Evolutionary conservation across 345 rosid genomes (phyloP).

Genomic region (Corchorus olitorius): DNA sequence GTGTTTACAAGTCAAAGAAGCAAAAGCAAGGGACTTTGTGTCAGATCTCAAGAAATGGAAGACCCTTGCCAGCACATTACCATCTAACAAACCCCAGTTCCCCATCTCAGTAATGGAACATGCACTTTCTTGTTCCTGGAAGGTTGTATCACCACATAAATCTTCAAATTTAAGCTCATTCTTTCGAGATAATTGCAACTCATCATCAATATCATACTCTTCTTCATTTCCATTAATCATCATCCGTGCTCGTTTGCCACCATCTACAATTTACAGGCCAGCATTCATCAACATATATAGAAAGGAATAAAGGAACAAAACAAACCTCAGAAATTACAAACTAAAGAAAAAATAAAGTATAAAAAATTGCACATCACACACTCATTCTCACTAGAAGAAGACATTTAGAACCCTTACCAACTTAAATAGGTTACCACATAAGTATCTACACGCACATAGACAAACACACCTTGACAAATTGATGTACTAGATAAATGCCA

Average conservation of each 20-base stretch:
- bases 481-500: slow-evolving; percentile 12
- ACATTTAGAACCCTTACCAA: neutral
- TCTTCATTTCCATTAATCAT: slow-evolving; percentile 68
- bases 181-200: slow-evolving; percentile 39
- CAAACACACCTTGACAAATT: neutral
- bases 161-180: slow-evolving; percentile 76
- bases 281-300: slow-evolving; percentile 44
- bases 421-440: neutral
- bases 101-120: slow-evolving; percentile 42
- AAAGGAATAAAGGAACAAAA: slow-evolving; percentile 16
- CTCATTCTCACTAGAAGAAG: neutral
- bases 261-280: slow-evolving; percentile 45
- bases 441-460: neutral
- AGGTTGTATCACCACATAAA: slow-evolving; percentile 61
- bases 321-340: slow-evolving; percentile 18
- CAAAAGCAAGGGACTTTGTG: slow-evolving; percentile 68
- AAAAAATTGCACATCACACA: slow-evolving; percentile 3
- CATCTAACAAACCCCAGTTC: slow-evolving; percentile 84
- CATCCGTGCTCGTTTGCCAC: slow-evolving; percentile 76
- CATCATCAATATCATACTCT: slow-evolving; percentile 60
- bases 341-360: neutral
- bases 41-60: slow-evolving; percentile 87
- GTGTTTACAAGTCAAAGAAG: slow-evolving; percentile 87
- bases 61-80: slow-evolving; percentile 71
- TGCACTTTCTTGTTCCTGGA: slow-evolving; percentile 45